These are phyloP conservation scores for Naganishia antarctica DNA, from an alignment of 768 basidiomycete species.

Conservation along the genomic window DNA sequence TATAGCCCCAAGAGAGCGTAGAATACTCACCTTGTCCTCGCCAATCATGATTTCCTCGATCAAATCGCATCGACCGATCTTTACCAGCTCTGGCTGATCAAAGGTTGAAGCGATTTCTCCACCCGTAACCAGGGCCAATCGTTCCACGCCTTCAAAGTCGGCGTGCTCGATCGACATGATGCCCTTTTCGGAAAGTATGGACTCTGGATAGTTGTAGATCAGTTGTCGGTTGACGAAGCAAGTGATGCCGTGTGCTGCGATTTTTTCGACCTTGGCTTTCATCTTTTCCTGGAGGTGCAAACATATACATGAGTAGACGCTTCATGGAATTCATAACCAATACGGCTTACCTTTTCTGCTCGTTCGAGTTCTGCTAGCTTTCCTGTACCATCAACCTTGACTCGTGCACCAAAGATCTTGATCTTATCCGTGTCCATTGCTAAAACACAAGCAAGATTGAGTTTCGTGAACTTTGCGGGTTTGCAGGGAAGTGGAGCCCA, in stretches of 20 bases:
- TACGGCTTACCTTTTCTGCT: constrained; percentile 60
- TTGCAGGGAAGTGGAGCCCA: constrained; percentile 50
- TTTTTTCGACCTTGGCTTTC: constrained; percentile 94
- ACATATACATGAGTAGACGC: no score
- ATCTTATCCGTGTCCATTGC: constrained; percentile 99
- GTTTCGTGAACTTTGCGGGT: background rate
- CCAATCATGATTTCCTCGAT: constrained; percentile 99
- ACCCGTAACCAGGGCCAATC: constrained; percentile 89
- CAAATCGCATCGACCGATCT: constrained; percentile 83
- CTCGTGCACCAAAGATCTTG: constrained; percentile 94
- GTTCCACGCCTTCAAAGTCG: constrained; percentile 97
- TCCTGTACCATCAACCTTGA: constrained; percentile 91
- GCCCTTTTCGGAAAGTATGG: constrained; percentile 85
- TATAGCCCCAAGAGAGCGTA: background rate
- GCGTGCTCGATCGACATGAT: constrained; percentile 97
- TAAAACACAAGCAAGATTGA: no score
- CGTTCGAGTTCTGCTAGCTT: constrained; percentile 97
- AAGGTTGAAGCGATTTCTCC: constrained; percentile 97
- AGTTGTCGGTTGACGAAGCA: constrained; percentile 96
- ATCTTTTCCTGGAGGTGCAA: constrained; percentile 81
- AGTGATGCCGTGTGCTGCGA: constrained; percentile 90
- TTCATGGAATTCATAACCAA: constrained; percentile 50
- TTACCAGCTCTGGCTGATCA: constrained; percentile 83
- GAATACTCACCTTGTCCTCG: constrained; percentile 77
- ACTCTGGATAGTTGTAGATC: constrained; percentile 99